Evolutionary conservation across 352 stramenopile species (phyloP).

Genomic region (Phytophthora macrochlamydospora): DNA sequence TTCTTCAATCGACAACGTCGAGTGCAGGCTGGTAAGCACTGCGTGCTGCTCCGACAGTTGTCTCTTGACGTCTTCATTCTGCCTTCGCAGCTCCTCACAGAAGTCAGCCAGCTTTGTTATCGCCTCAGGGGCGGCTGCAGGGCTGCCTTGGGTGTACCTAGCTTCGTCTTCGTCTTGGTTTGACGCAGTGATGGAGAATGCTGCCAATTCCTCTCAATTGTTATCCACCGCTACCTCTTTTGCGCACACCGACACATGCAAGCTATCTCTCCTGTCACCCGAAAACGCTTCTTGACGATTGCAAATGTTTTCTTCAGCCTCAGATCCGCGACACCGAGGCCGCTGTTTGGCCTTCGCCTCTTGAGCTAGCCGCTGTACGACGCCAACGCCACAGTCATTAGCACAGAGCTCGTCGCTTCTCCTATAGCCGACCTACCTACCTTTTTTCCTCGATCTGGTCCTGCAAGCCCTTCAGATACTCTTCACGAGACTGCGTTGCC

Average conservation of each 20-base stretch:
- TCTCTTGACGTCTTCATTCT: slow-evolving; percentile 65
- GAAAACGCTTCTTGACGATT: neutral
- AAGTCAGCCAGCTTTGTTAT: slow-evolving; percentile 59
- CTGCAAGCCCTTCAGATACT: slow-evolving; percentile 43
- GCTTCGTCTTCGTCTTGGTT: slow-evolving; percentile 21
- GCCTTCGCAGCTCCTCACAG: slow-evolving; percentile 57
- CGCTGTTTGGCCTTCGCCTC: slow-evolving; percentile 10
- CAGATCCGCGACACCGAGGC: neutral
- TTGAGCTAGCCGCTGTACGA: slow-evolving; percentile 10
- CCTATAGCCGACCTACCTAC: slow-evolving; percentile 19
- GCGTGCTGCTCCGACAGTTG: slow-evolving; percentile 52
- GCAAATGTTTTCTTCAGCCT: slow-evolving; percentile 7
- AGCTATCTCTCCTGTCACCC: neutral
- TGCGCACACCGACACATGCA: neutral
- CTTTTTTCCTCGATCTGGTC: slow-evolving; percentile 61
- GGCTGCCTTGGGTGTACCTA: neutral
- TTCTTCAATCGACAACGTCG: slow-evolving; percentile 5
- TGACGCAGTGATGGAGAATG: neutral
- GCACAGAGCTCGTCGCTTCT: neutral
- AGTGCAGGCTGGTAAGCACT: slow-evolving; percentile 43
- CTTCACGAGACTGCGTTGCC: slow-evolving; percentile 28
- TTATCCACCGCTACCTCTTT: neutral
- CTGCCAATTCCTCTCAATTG: neutral
- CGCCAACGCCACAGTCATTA: neutral
- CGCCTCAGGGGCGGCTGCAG: slow-evolving; percentile 27